phyloP scores from a whole-genome alignment of 331 rosid species.

The Malus hybrid region DNA sequence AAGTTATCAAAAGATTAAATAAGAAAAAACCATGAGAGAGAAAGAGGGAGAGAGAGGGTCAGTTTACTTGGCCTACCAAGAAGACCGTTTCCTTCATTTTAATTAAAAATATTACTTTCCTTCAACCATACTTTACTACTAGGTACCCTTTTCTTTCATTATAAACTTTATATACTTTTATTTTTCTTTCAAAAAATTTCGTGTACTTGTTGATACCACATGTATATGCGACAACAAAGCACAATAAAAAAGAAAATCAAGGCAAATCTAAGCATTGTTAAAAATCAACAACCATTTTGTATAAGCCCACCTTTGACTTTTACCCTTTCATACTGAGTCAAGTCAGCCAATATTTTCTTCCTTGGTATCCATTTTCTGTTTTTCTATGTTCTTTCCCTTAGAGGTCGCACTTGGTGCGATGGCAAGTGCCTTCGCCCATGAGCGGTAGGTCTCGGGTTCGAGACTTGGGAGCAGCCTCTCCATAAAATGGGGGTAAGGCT shows the following conservation, averaged over 20 bases:
- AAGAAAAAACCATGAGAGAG: background rate
- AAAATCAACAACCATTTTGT: conserved; percentile 29
- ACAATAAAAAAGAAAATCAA: background rate
- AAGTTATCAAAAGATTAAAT: background rate
- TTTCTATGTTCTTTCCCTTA: background rate
- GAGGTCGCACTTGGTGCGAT: too few relatives aligned
- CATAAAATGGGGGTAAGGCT: too few relatives aligned
- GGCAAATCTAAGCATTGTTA: conserved; percentile 7
- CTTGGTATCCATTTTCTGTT: background rate
- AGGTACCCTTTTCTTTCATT: background rate
- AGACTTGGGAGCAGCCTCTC: too few relatives aligned
- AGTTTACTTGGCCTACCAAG: conserved; percentile 29
- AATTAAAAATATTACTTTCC: conserved; percentile 23
- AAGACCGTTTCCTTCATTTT: conserved; percentile 38
- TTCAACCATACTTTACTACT: conserved; percentile 11
- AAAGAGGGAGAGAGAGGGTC: conserved; percentile 9
- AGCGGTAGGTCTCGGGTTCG: too few relatives aligned
- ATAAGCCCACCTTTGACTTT: conserved; percentile 36
- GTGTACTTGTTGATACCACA: conserved; percentile 6
- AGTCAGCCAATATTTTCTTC: conserved; percentile 19
- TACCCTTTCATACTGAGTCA: conserved; percentile 8
- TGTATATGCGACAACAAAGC: background rate
- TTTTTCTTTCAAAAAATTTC: background rate
- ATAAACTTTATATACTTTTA: background rate
- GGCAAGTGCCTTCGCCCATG: too few relatives aligned